Evolutionary conservation across 2,329 filamentous ascomycete genomes (phyloP).

Genomic region (Hypocreales sp.): DNA sequence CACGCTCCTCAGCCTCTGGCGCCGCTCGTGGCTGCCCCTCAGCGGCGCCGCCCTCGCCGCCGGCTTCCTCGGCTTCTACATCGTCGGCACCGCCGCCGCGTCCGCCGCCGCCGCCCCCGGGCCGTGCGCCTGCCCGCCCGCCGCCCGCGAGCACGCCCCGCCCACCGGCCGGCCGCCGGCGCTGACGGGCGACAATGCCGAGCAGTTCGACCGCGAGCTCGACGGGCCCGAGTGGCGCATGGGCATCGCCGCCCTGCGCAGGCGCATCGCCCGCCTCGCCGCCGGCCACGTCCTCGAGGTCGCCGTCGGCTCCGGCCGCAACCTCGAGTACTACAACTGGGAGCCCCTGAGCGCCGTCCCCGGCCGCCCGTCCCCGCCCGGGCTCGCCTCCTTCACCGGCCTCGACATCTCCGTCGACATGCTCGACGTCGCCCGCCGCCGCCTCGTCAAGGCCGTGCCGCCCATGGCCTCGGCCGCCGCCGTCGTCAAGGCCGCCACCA

Average conservation of each 20-base stretch:
- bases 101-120: slow-evolving; percentile 15
- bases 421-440: slow-evolving; percentile 39
- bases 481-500: slow-evolving; percentile 16
- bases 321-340: slow-evolving; percentile 45
- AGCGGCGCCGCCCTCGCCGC: slow-evolving; percentile 30
- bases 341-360: slow-evolving; percentile 17
- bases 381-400: slow-evolving; percentile 41
- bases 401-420: slow-evolving; percentile 46
- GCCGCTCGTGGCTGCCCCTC: slow-evolving; percentile 25
- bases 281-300: slow-evolving; percentile 45
- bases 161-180: slow-evolving; percentile 34
- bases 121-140: slow-evolving; percentile 6
- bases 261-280: slow-evolving; percentile 29
- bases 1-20: slow-evolving; percentile 20
- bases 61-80: slow-evolving; percentile 30
- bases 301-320: slow-evolving; percentile 47
- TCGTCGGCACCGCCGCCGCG: slow-evolving; percentile 22
- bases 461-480: slow-evolving; percentile 16
- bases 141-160: slow-evolving; percentile 16
- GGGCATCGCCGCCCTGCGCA: slow-evolving; percentile 37
- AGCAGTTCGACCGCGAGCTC: slow-evolving; percentile 42
- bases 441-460: slow-evolving; percentile 30
- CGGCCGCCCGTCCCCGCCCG: slow-evolving; percentile 4
- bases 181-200: slow-evolving; percentile 29
- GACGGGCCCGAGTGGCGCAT: slow-evolving; percentile 40